Evolutionary conservation across 306 rosid genomes (phyloP), one percentile per base, ranked within the genome.

Genomic region (Cucumis hystrix): DNA sequence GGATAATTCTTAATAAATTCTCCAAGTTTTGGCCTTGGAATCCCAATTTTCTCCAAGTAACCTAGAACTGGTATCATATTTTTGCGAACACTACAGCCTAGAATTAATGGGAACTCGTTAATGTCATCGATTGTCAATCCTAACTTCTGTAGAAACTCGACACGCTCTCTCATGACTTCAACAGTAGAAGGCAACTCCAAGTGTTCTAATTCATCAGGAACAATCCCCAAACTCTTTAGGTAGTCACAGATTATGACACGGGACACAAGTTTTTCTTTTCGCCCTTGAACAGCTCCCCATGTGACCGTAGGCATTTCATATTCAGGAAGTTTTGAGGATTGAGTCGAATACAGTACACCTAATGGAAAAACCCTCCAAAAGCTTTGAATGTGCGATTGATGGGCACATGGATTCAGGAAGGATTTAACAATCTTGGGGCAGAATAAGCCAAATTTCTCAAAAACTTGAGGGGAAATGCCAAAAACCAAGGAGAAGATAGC

Each of bases 281-380:
- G 91, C 21, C 99, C 97, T 55, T 89, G 99, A 65, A 95, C 91
- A 10, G 90, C 91, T 12, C 99, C 99, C 99, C 97, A 95, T 18
- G 99, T 95, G 23, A 95, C 97, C 0, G 97, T 81, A 39, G 97
- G 97, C 96, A 95, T 92, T 74, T 95, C 91, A 82, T 90, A 95
- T 84, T 95, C 97, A 0, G 92, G 96, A 52, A 87, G 89, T 64
- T 89, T 90, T 6, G 95, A 89, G 16, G 91, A 43, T 77, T 89
- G 87, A 6, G 91, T 88, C 51, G 96, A 88, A 84, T 66, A 80
- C 1, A 80, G 61, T 23, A 83, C 79, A 30, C 77, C 68, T 54
- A 57, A 69, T 8, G 79, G 84, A 11, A 80, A 87, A 86, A 85
- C 89, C 89, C 90, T 88, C 58, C 33, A 67, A 56, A 83, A 86